phyloP scores from a whole-genome alignment of 1,284 basidiomycete genomes.

The Ganoderma leucocontextum region DNA sequence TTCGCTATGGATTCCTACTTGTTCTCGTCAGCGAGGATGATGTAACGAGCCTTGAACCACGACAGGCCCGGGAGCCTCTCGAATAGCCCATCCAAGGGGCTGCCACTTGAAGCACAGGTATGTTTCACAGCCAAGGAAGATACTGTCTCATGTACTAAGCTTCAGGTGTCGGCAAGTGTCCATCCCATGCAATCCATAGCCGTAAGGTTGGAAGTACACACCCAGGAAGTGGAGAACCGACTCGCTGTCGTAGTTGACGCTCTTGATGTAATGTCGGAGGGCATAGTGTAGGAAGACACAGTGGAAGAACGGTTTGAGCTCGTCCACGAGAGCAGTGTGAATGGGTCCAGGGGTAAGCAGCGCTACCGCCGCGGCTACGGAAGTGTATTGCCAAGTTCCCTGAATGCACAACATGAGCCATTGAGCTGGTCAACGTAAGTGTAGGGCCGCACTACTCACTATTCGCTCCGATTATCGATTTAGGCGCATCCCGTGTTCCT shows the following conservation, averaged over 20 bases:
- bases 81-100: neutral
- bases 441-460: too few relatives aligned
- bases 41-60: slow-evolving; percentile 1
- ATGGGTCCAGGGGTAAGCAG: too few relatives aligned
- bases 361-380: too few relatives aligned
- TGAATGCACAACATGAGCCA: too few relatives aligned
- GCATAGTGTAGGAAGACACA: neutral
- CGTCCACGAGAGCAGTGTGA: neutral
- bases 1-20: too few relatives aligned
- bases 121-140: neutral
- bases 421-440: too few relatives aligned
- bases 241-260: neutral
- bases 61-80: neutral
- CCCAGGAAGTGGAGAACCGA: neutral
- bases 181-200: neutral
- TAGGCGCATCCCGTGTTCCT: too few relatives aligned
- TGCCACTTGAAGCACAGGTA: too few relatives aligned
- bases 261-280: neutral
- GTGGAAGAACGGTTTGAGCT: neutral
- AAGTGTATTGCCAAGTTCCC: too few relatives aligned
- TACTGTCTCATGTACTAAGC: too few relatives aligned
- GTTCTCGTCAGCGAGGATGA: neutral
- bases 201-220: too few relatives aligned
- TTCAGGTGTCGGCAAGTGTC: neutral
- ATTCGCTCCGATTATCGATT: too few relatives aligned